These are phyloP conservation scores for Tripterygium wilfordii DNA, from an alignment of 177 flowering plant genomes.

Conservation along the genomic window DNA sequence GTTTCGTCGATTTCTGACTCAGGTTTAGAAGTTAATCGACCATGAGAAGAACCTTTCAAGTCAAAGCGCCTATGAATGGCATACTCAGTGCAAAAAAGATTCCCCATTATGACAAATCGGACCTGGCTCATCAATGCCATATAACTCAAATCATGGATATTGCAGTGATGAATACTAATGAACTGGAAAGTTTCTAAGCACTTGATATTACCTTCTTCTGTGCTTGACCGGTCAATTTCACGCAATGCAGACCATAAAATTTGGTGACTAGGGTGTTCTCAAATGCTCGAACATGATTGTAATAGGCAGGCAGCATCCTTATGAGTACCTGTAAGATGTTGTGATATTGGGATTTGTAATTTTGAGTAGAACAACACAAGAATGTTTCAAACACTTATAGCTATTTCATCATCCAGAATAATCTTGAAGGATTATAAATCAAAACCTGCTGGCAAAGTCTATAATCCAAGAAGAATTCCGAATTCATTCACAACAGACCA, in stretches of 20 bases:
- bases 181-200: not conserved
- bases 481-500: too few relatives aligned
- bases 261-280: slow-evolving; percentile 87
- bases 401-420: too few relatives aligned
- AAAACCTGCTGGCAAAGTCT: too few relatives aligned
- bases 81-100: slow-evolving; percentile 74
- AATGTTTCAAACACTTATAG: too few relatives aligned
- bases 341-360: too few relatives aligned
- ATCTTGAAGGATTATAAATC: too few relatives aligned
- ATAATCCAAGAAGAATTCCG: too few relatives aligned
- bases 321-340: slow-evolving; percentile 58
- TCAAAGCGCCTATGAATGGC: slow-evolving; percentile 82
- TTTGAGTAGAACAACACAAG: too few relatives aligned
- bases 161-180: not conserved
- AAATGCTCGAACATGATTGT: slow-evolving; percentile 76
- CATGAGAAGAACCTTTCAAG: slow-evolving; percentile 93
- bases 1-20: slow-evolving; percentile 69
- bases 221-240: slow-evolving; percentile 67
- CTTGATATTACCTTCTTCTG: slow-evolving; percentile 64
- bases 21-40: slow-evolving; percentile 75
- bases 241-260: slow-evolving; percentile 89
- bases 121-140: slow-evolving; percentile 48
- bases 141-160: not conserved
- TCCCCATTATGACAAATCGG: slow-evolving; percentile 95
- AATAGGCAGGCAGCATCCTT: slow-evolving; percentile 91